Evolutionary conservation across 352 stramenopile species (phyloP).

Genomic region (Phytophthora macrochlamydospora): DNA sequence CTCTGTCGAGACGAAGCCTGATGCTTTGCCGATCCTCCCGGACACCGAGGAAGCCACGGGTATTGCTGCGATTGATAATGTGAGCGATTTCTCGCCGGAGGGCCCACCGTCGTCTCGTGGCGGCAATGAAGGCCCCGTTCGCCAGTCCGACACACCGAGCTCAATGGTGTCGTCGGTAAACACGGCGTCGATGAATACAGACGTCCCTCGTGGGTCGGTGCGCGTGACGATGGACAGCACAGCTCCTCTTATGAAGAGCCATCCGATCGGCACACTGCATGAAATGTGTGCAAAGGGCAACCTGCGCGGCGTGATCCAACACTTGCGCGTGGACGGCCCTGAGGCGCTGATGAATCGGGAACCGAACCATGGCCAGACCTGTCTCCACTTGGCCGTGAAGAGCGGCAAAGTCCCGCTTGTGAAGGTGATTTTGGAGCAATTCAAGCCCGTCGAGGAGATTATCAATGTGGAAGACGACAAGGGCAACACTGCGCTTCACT

Average conservation of each 20-base stretch:
- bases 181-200: conserved; percentile 41
- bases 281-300: conserved; percentile 85
- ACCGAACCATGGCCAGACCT: conserved; percentile 85
- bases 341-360: conserved; percentile 74
- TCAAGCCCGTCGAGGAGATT: conserved; percentile 77
- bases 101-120: conserved; percentile 34
- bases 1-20: conserved; percentile 57
- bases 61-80: conserved; percentile 65
- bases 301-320: conserved; percentile 74
- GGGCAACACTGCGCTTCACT: conserved; percentile 86
- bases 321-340: conserved; percentile 72
- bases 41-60: conserved; percentile 53
- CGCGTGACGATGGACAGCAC: conserved; percentile 76
- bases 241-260: conserved; percentile 73
- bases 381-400: conserved; percentile 82
- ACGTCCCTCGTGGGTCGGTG: conserved; percentile 63
- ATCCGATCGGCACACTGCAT: conserved; percentile 80
- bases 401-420: conserved; percentile 83
- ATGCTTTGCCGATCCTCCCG: conserved; percentile 61
- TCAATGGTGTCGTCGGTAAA: conserved; percentile 38
- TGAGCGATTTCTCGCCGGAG: conserved; percentile 45
- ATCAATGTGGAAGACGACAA: conserved; percentile 89
- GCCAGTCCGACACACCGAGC: conserved; percentile 32
- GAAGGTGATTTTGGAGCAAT: conserved; percentile 86
- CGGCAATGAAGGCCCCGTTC: conserved; percentile 35